Evolutionary conservation across 2,329 filamentous ascomycete species (phyloP), one percentile per base, ranked within the genome.

Genomic region (Leptosphaerulina australis): DNA sequence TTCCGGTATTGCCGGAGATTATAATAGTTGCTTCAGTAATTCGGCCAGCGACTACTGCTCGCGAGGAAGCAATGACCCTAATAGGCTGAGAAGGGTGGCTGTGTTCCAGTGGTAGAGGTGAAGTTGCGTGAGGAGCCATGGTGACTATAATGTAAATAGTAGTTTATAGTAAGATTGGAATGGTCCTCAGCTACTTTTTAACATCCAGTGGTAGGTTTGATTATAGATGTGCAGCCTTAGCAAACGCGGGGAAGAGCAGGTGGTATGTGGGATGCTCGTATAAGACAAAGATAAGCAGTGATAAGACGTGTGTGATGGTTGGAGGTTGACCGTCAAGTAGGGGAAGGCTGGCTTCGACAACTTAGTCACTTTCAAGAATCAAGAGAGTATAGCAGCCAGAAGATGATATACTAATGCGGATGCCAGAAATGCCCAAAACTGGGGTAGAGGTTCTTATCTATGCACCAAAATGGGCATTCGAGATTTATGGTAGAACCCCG

Each of bases 11-110:
- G 5, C 84, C 83, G 2, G 90, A 96, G 62, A 97, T 79, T 47
- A 88, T 81, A 51, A 99, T 85, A 10, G 92, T 96, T 50, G 91
- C 93, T 15, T 91, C 86, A 2, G 88, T 91, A 35, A 96, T 76
- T 33, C 84, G 80, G 50, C 88, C 86, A 35, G 87, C 88, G 62
- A 97, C 79, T 40, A 97, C 85, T 49, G 90, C 90, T 63, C 92
- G 84, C 20, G 87, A 88, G 1, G 94, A 97, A 50, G 88, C 88
- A 50, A 97, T 81, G 50, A 97, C 90, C 33, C 84, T 86, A 64
- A 92, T 82, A 14, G 79, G 77, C 44, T 77, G 66, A 17, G 53
- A 14, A 15, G 66, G 59, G 25, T 58, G 60, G 47, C 63, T 64
- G 36, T 69, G 66, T 30, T 63, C 47, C 41, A 55, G 47, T 2